Evolutionary conservation across 108 stramenopile species (phyloP).

Genomic region (Pseudonitzschia pungens): DNA sequence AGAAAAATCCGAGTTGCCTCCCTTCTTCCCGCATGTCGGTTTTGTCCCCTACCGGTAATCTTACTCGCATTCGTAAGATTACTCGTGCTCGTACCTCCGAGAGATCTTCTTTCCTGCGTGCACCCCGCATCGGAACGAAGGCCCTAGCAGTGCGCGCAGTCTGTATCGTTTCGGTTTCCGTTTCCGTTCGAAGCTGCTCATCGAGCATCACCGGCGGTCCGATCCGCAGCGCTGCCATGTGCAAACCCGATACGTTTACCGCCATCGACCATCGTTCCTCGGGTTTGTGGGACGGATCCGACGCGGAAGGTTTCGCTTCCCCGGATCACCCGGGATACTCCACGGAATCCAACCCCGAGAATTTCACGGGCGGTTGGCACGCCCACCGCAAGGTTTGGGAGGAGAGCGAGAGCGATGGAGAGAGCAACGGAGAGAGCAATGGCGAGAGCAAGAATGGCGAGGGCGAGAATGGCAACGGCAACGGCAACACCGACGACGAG

Average conservation of each 20-base stretch:
- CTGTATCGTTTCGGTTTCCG: not conserved
- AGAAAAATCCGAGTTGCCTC: no score
- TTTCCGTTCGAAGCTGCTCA: not conserved
- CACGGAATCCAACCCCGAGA: constrained; percentile 35
- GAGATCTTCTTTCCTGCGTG: not conserved
- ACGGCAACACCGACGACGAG: not conserved
- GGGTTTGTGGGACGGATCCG: constrained; percentile 31
- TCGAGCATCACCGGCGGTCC: not conserved
- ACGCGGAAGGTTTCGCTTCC: constrained; percentile 30
- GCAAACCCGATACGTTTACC: not conserved
- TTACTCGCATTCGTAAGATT: no score
- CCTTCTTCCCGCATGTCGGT: no score
- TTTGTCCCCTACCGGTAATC: no score
- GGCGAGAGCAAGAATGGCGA: no score
- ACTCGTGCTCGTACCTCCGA: not conserved
- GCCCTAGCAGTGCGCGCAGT: no score
- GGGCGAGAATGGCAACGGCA: no score
- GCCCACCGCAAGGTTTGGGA: constrained; percentile 42
- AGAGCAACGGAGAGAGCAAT: no score
- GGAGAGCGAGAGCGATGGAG: not conserved
- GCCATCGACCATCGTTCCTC: not conserved
- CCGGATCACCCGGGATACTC: constrained; percentile 53
- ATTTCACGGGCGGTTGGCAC: constrained; percentile 48
- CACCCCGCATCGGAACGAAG: not conserved
- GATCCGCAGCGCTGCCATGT: not conserved